A percentile compares a stretch with the other conserved stretches of the same genome.
phyloP scores from a whole-genome alignment of 1,139 yeast species.

The Pichia sp. region DNA sequence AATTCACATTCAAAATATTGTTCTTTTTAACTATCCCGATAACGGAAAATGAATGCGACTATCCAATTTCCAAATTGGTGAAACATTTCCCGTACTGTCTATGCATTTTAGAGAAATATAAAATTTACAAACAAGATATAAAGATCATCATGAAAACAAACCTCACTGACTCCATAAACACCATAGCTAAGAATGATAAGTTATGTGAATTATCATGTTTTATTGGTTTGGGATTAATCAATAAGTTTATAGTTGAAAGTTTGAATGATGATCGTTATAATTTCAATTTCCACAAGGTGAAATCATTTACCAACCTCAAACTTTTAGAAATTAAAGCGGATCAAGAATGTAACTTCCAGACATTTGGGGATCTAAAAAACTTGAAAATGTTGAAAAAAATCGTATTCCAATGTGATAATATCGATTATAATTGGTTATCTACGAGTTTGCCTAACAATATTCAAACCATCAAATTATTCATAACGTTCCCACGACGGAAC shows the following conservation, averaged over 20 bases:
- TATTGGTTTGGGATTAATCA: not conserved
- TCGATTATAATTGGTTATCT: slow-evolving; percentile 6
- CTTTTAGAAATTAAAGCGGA: slow-evolving; percentile 4
- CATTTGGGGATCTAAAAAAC: not conserved
- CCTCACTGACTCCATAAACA: not conserved
- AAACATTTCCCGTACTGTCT: slow-evolving; percentile 3
- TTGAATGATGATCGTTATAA: not conserved
- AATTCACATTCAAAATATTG: not conserved
- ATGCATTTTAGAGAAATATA: not conserved
- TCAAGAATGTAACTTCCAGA: not conserved
- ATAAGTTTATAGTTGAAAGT: slow-evolving; percentile 5
- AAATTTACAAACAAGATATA: not conserved
- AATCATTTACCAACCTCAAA: not conserved
- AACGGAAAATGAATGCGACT: not conserved
- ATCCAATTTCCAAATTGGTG: not conserved
- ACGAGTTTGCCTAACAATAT: not conserved
- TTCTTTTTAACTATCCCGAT: not conserved
- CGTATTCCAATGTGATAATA: slow-evolving; percentile 1
- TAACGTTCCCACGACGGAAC: not conserved
- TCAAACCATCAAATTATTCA: slow-evolving; percentile 1
- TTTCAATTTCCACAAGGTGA: not conserved
- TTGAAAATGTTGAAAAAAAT: slow-evolving; percentile 1
- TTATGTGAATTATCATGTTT: not conserved
- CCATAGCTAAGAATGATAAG: not conserved
- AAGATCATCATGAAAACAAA: not conserved